These are phyloP conservation scores for Quercus suber DNA, from an alignment of 306 rosid genomes.

Conservation along the genomic window DNA sequence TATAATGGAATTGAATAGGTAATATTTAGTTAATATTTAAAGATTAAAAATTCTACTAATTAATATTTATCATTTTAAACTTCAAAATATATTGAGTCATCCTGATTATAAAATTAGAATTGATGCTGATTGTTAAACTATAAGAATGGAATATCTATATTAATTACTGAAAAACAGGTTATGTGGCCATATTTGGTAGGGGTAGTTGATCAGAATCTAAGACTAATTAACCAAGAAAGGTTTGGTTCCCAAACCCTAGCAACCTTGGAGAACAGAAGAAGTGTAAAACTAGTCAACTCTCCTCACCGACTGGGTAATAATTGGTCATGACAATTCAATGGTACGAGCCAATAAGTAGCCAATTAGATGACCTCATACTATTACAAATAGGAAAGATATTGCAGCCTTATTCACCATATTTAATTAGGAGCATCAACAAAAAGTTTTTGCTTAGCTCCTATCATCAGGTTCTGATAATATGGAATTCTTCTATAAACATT, in stretches of 20 bases:
- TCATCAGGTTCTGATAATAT: not conserved
- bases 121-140: too few species aligned
- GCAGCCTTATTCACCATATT: not conserved
- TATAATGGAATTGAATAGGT: too few species aligned
- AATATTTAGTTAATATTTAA: too few species aligned
- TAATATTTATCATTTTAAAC: too few species aligned
- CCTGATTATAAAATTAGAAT: too few species aligned
- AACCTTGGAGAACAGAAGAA: not conserved
- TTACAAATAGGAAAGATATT: not conserved
- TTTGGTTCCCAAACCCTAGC: slow-evolving; percentile 35
- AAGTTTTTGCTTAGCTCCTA: not conserved
- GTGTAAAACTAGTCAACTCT: not conserved
- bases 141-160: too few species aligned
- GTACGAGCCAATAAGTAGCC: too few species aligned
- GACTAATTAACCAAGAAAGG: slow-evolving; percentile 1
- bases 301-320: not conserved
- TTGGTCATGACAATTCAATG: not conserved
- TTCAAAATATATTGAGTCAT: too few species aligned
- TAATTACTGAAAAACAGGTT: too few species aligned
- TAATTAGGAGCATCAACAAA: not conserved
- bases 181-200: too few species aligned
- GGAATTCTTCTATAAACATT: slow-evolving; percentile 12
- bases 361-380: not conserved
- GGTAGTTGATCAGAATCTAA: slow-evolving; percentile 26
- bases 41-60: too few species aligned